These are phyloP conservation scores for Trichosporon sp. DNA, from an alignment of 1,284 basidiomycete genomes.

Conservation along the genomic window DNA sequence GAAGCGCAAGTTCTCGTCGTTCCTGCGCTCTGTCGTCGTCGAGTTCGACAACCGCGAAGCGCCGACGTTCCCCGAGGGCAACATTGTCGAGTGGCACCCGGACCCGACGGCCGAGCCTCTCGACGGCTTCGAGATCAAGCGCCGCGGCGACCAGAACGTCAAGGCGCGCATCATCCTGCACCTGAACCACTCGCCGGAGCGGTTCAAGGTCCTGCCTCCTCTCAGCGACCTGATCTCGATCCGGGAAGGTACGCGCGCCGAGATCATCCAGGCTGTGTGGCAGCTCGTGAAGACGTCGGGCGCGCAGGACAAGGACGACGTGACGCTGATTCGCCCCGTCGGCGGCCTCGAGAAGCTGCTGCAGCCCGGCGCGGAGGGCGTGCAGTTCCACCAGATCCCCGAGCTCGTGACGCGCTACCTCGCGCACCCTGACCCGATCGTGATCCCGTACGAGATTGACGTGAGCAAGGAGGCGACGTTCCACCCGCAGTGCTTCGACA, in stretches of 20 bases:
- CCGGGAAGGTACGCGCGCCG: constrained; percentile 78
- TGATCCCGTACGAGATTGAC: constrained; percentile 64
- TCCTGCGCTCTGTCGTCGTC: constrained; percentile 77
- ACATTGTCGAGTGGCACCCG: constrained; percentile 53
- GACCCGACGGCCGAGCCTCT: constrained; percentile 61
- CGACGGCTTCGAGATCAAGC: constrained; percentile 84
- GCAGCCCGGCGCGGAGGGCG: constrained; percentile 57
- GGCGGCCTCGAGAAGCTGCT: constrained; percentile 60
- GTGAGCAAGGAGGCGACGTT: constrained; percentile 46
- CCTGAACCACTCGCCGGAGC: constrained; percentile 79
- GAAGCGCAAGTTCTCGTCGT: constrained; percentile 75
- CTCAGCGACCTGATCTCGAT: constrained; percentile 72
- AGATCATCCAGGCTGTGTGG: constrained; percentile 81
- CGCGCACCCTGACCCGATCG: constrained; percentile 71
- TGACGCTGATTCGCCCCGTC: constrained; percentile 71
- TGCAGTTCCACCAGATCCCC: constrained; percentile 76
- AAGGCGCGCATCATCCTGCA: constrained; percentile 75
- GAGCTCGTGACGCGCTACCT: constrained; percentile 80
- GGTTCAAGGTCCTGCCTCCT: constrained; percentile 74
- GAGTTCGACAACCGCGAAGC: constrained; percentile 79
- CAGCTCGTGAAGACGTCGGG: constrained; percentile 83
- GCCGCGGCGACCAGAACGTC: constrained; percentile 73
- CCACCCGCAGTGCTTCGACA: constrained; percentile 67
- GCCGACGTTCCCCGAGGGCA: constrained; percentile 66
- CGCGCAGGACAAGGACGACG: constrained; percentile 85